These are phyloP conservation scores for Fraxinus greggii DNA, from an alignment of 305 asterid species.

Conservation along the genomic window DNA sequence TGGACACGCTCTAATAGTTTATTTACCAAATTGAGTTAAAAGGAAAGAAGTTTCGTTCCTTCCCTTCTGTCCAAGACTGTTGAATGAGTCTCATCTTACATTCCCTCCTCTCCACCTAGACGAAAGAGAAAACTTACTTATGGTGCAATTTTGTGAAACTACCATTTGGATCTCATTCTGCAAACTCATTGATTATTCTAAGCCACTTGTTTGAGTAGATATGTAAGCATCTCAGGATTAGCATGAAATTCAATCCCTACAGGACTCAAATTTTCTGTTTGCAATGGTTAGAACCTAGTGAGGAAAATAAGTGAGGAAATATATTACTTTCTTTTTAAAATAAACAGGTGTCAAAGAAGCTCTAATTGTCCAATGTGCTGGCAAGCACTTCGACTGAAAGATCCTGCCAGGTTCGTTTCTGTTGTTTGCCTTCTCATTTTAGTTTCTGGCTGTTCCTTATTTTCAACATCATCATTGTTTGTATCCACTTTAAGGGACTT, in stretches of 20 bases:
- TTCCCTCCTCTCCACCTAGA: not conserved
- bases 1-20: not conserved
- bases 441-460: not conserved
- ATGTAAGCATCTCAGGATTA: conserved; percentile 9
- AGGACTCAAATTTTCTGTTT: not conserved
- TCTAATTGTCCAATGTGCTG: conserved; percentile 96
- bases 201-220: not conserved
- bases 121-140: not conserved
- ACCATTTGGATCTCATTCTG: not conserved
- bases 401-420: conserved; percentile 53
- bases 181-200: not conserved
- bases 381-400: conserved; percentile 71
- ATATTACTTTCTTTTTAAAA: conserved; percentile 16
- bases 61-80: not conserved
- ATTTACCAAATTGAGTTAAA: not conserved
- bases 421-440: conserved; percentile 14
- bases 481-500: not conserved
- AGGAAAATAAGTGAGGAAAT: conserved; percentile 12
- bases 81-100: not conserved
- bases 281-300: not conserved
- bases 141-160: not conserved
- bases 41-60: not conserved
- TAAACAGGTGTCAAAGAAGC: conserved; percentile 86
- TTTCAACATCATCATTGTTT: conserved; percentile 2
- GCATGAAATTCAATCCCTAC: not conserved